Percentiles rank a stretch among this genome's conserved stretches.
These are phyloP conservation scores for Paramecium bursaria DNA, from an alignment of 73 alveolate species.

Conservation along the genomic window DNA sequence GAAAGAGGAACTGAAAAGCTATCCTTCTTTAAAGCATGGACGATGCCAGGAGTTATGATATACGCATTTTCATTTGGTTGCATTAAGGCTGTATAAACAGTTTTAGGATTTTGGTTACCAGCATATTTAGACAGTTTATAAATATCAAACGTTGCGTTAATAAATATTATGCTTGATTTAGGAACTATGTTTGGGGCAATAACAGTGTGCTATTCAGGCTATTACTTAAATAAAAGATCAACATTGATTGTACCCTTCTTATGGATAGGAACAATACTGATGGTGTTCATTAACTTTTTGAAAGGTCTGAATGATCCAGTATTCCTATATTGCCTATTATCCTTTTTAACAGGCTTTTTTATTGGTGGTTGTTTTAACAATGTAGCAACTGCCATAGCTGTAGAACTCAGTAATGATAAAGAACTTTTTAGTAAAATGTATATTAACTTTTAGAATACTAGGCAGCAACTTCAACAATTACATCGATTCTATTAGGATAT, in stretches of 20 bases:
- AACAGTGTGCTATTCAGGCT: conserved; percentile 24
- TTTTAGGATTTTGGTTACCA: conserved; percentile 43
- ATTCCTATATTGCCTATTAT: conserved; percentile 3
- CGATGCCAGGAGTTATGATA: conserved; percentile 23
- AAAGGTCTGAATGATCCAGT: conserved; percentile 12
- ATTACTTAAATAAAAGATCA: neutral
- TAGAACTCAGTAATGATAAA: conserved; percentile 47
- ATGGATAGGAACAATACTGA: conserved; percentile 47
- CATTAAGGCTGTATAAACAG: conserved; percentile 5
- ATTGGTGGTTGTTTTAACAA: conserved; percentile 46
- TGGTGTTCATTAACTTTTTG: conserved; percentile 20
- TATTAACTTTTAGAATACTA: conserved; percentile 1
- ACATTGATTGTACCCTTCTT: conserved; percentile 18
- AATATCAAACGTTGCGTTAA: neutral
- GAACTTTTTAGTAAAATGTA: conserved; percentile 13
- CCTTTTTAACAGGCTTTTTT: neutral
- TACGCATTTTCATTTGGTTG: conserved; percentile 52
- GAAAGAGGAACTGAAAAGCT: conserved; percentile 3
- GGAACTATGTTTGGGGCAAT: conserved; percentile 37
- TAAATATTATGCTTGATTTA: conserved; percentile 40
- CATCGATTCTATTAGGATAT: conserved; percentile 40
- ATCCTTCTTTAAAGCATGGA: conserved; percentile 43
- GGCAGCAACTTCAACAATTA: conserved; percentile 20
- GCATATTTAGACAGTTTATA: conserved; percentile 27
- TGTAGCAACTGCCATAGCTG: conserved; percentile 49